phyloP scores from a whole-genome alignment of 495 filamentous ascomycete genomes.

The Penicillium daleae region DNA sequence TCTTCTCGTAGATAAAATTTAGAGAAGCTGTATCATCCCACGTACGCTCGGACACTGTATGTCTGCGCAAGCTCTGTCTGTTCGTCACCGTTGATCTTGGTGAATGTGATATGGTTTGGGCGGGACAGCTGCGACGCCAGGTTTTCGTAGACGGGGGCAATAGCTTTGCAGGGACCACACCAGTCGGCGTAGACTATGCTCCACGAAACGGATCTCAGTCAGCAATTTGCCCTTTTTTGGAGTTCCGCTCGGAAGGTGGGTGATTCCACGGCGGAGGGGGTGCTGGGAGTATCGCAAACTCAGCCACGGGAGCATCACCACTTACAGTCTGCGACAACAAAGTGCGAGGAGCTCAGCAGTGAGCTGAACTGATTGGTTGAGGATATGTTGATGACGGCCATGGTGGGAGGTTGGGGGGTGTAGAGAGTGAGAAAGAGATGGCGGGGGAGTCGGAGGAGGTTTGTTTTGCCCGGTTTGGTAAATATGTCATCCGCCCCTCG shows the following conservation, averaged over 20 bases:
- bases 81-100: slow-evolving; percentile 81
- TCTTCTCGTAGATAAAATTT: slow-evolving; percentile 9
- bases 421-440: slow-evolving; percentile 16
- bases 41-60: slow-evolving; percentile 74
- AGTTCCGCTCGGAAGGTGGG: background rate
- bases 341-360: slow-evolving; percentile 65
- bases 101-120: slow-evolving; percentile 76
- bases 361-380: slow-evolving; percentile 72
- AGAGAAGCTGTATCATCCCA: slow-evolving; percentile 21
- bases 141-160: slow-evolving; percentile 83
- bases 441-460: slow-evolving; percentile 22
- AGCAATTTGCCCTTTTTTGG: slow-evolving; percentile 8
- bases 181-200: slow-evolving; percentile 80
- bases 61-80: slow-evolving; percentile 72
- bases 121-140: slow-evolving; percentile 72
- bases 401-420: slow-evolving; percentile 21
- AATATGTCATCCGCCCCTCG: slow-evolving; percentile 41
- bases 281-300: background rate
- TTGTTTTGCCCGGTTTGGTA: slow-evolving; percentile 29
- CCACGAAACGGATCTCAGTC: slow-evolving; percentile 4
- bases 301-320: slow-evolving; percentile 24
- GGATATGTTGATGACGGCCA: slow-evolving; percentile 67
- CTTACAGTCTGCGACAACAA: slow-evolving; percentile 89
- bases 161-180: slow-evolving; percentile 83
- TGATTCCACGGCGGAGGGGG: background rate